phyloP scores from a whole-genome alignment of 73 alveolate species.

The Symbiodinium pilosum region DNA sequence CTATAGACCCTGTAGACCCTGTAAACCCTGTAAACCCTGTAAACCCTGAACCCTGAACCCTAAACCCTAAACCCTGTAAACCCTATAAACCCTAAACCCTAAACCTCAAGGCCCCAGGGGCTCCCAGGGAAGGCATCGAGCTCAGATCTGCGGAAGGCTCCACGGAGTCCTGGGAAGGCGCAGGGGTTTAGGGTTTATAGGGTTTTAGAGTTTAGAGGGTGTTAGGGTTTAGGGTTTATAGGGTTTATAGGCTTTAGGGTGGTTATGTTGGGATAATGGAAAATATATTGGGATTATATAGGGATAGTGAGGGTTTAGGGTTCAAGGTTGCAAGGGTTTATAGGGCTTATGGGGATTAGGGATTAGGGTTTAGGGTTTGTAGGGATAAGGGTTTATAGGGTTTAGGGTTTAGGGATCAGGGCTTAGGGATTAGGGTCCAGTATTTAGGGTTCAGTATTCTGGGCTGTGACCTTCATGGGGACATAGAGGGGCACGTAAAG shows the following conservation, averaged over 20 bases:
- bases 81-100: neutral
- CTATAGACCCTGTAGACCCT: neutral
- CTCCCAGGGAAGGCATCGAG: constrained; percentile 86
- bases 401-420: neutral
- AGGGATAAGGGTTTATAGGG: neutral
- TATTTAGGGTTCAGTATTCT: neutral
- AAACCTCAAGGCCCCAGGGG: neutral
- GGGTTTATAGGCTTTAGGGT: no score
- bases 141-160: constrained; percentile 88
- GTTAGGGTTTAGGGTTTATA: neutral
- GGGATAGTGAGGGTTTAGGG: neutral
- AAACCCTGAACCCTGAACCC: neutral
- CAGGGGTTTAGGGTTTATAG: neutral
- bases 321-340: no score
- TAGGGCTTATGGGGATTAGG: neutral
- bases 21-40: neutral
- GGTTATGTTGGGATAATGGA: neutral
- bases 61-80: no score
- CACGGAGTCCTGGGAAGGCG: constrained; percentile 42
- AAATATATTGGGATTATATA: no score
- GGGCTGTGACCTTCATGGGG: neutral
- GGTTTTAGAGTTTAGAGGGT: neutral
- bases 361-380: neutral
- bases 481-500: no score
- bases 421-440: neutral